phyloP scores from a whole-genome alignment of 192 early-diverging fungal species.

The Spinellus fusiger region DNA sequence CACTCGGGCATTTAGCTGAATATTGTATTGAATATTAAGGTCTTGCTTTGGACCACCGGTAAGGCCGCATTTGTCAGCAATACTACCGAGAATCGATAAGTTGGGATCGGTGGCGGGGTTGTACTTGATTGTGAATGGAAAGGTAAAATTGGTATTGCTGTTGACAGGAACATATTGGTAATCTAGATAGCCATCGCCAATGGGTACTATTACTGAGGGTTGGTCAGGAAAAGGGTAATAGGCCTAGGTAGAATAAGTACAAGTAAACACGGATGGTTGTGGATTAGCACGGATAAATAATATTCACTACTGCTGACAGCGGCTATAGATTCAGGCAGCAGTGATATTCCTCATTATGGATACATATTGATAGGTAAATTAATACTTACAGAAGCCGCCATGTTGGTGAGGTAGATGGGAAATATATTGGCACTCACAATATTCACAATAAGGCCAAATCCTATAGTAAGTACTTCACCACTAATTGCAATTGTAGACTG shows the following conservation, averaged over 20 bases:
- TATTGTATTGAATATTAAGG: conserved; percentile 41
- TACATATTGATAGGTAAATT: background rate
- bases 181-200: conserved; percentile 41
- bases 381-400: conserved; percentile 39
- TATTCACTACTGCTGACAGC: too few species aligned
- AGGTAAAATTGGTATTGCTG: conserved; percentile 29
- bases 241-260: conserved; percentile 33
- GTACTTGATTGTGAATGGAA: conserved; percentile 42
- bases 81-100: conserved; percentile 32
- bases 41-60: conserved; percentile 15
- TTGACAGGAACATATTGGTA: conserved; percentile 29
- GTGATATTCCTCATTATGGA: background rate
- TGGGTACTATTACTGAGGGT: conserved; percentile 17
- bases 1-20: conserved; percentile 36
- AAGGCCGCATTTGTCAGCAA: conserved; percentile 40
- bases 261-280: background rate
- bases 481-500: conserved; percentile 15
- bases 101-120: conserved; percentile 24
- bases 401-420: conserved; percentile 34
- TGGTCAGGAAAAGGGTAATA: conserved; percentile 35
- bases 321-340: too few species aligned
- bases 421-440: conserved; percentile 40
- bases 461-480: conserved; percentile 25
- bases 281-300: background rate
- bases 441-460: conserved; percentile 24